Percentiles rank a stretch among this genome's conserved stretches.
phyloP scores from a whole-genome alignment of 2,329 filamentous ascomycete species.

The Colletotrichum chlorophyti region DNA sequence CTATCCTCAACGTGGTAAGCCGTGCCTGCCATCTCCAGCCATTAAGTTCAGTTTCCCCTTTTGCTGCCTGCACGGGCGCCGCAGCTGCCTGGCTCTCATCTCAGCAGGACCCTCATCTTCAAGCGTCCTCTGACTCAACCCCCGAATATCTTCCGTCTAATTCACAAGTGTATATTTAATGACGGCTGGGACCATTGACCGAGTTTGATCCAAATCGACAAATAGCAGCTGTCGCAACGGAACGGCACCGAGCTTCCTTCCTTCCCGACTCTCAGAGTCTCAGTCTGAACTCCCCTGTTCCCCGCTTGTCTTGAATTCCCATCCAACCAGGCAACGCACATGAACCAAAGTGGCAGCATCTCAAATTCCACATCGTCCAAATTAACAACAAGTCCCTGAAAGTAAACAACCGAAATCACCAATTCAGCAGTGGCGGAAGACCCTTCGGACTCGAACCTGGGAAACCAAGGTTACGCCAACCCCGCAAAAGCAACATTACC shows the following conservation, averaged over 20 bases:
- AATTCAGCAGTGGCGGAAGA: background rate
- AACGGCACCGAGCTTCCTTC: too few species aligned
- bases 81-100: slow-evolving; percentile 19
- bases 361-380: slow-evolving; percentile 1
- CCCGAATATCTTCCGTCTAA: background rate
- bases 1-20: background rate
- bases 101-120: slow-evolving; percentile 2
- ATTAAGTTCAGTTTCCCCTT: background rate
- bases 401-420: background rate
- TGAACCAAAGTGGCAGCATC: background rate
- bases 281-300: background rate
- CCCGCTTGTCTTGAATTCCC: background rate
- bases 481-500: background rate
- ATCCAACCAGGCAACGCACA: background rate
- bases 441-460: background rate
- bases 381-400: slow-evolving; percentile 1
- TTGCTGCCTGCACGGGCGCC: slow-evolving; percentile 13
- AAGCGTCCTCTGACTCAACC: too few species aligned
- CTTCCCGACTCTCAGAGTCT: background rate
- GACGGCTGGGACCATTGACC: too few species aligned
- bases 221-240: background rate
- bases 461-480: background rate
- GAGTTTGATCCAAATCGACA: slow-evolving; percentile 9
- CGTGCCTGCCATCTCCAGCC: slow-evolving; percentile 7
- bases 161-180: slow-evolving; percentile 2